phyloP scores from a whole-genome alignment of 805 yeast species.

The Hanseniaspora valbyensis region DNA sequence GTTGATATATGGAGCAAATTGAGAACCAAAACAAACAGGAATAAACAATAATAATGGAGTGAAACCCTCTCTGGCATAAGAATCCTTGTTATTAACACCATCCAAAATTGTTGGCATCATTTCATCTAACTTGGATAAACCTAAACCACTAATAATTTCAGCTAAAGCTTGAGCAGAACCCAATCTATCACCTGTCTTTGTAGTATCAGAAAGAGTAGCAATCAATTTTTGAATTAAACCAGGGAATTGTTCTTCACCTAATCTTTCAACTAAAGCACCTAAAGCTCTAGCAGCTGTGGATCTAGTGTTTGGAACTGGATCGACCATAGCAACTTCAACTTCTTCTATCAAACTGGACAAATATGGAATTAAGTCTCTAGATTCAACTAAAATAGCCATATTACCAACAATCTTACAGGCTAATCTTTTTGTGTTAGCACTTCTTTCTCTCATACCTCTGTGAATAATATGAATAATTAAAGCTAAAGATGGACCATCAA shows the following conservation, averaged over 20 bases:
- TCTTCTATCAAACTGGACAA: constrained; percentile 66
- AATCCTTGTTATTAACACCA: constrained; percentile 55
- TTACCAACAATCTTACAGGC: constrained; percentile 98
- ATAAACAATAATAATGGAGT: constrained; percentile 79
- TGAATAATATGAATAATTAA: constrained; percentile 87
- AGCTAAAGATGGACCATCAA: constrained; percentile 96
- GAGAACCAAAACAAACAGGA: constrained; percentile 89
- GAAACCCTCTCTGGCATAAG: constrained; percentile 78
- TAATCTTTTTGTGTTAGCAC: constrained; percentile 84
- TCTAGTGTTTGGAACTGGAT: constrained; percentile 93
- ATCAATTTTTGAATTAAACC: constrained; percentile 72
- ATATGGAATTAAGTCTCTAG: constrained; percentile 76
- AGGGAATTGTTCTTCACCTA: constrained; percentile 95
- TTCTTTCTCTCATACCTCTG: constrained; percentile 88
- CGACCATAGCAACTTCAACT: constrained; percentile 90
- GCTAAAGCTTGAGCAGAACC: constrained; percentile 97
- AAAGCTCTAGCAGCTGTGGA: constrained; percentile 96
- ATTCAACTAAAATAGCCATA: constrained; percentile 91
- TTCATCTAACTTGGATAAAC: constrained; percentile 78
- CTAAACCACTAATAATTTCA: constrained; percentile 88
- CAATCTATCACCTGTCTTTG: constrained; percentile 76
- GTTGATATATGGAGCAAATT: constrained; percentile 78
- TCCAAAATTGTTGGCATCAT: constrained; percentile 67
- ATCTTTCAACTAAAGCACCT: constrained; percentile 89
- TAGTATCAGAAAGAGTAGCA: constrained; percentile 62